phyloP scores from a whole-genome alignment of 495 filamentous ascomycete species.

The Neurospora tetraspora region DNA sequence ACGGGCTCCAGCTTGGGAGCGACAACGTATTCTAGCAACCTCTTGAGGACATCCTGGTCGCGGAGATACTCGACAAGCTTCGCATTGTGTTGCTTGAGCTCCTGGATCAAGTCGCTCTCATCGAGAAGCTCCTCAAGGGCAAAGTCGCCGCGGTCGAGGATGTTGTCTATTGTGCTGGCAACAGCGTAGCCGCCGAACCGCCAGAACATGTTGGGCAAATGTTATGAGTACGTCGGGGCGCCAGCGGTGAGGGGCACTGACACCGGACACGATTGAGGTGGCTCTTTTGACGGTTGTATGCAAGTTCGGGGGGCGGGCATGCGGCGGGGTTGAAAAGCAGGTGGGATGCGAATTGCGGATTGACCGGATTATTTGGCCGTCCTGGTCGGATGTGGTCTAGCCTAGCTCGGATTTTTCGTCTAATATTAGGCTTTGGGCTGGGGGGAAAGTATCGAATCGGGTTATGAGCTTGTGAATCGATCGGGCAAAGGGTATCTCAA shows the following conservation, averaged over 20 bases:
- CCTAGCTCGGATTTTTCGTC: neutral
- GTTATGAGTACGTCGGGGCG: constrained; percentile 29
- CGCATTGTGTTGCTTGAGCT: constrained; percentile 94
- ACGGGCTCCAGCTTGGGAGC: constrained; percentile 57
- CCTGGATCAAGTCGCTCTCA: constrained; percentile 90
- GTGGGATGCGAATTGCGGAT: neutral
- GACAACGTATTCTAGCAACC: constrained; percentile 82
- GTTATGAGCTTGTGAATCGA: neutral
- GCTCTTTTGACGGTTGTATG: neutral
- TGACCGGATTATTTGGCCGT: neutral
- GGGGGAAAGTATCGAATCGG: neutral
- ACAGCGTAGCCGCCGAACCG: constrained; percentile 97
- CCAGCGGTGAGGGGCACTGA: constrained; percentile 12
- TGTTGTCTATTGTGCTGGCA: constrained; percentile 88
- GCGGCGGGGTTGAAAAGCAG: neutral
- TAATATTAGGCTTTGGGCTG: neutral
- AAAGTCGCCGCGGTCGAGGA: constrained; percentile 91
- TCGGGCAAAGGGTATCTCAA: neutral
- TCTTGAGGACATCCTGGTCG: constrained; percentile 76
- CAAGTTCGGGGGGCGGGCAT: neutral
- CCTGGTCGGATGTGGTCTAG: neutral
- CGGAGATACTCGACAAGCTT: constrained; percentile 95
- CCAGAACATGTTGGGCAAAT: constrained; percentile 79
- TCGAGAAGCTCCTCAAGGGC: constrained; percentile 92
- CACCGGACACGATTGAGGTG: neutral